Evolutionary conservation across 1,139 yeast species (phyloP).

Genomic region (Scheffersomyces segobiensis): DNA sequence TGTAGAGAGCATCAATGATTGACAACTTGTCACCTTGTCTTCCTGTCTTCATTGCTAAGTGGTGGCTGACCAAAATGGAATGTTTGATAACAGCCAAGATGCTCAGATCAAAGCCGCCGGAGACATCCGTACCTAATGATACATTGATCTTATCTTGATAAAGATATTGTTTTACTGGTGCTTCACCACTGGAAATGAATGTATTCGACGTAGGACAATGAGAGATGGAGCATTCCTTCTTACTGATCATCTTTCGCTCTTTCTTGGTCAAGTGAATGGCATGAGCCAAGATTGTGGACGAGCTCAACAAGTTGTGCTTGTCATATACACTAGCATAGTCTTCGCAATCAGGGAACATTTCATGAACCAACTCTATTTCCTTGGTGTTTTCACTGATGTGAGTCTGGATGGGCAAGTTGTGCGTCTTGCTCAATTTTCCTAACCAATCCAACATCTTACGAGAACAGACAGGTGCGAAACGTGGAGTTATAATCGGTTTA

Average conservation of each 20-base stretch:
- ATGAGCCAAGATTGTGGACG: constrained; percentile 82
- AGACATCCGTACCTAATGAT: constrained; percentile 86
- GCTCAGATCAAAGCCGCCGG: constrained; percentile 88
- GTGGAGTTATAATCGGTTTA: constrained; percentile 83
- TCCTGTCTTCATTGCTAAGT: constrained; percentile 62
- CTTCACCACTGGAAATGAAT: constrained; percentile 87
- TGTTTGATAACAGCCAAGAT: constrained; percentile 76
- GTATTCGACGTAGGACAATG: constrained; percentile 96
- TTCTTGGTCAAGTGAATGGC: constrained; percentile 71
- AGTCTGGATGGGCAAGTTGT: constrained; percentile 75
- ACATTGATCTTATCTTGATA: constrained; percentile 70
- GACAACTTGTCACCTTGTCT: constrained; percentile 51
- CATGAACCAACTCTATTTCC: constrained; percentile 76
- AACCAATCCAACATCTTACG: constrained; percentile 59
- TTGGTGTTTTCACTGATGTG: constrained; percentile 79
- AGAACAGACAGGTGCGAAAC: constrained; percentile 92
- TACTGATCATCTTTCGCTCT: constrained; percentile 60
- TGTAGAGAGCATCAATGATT: constrained; percentile 69
- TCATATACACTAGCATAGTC: constrained; percentile 80
- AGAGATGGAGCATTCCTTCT: constrained; percentile 67
- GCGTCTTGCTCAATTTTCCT: constrained; percentile 55
- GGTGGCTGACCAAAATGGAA: constrained; percentile 82
- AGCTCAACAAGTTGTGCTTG: constrained; percentile 56
- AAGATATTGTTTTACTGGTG: constrained; percentile 69
- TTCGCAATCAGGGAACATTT: constrained; percentile 68